Percentiles rank a stretch among this genome's conserved stretches.
Conservation (phyloP, 306 rosid species). For the Gillenia trifoliata region DNA sequence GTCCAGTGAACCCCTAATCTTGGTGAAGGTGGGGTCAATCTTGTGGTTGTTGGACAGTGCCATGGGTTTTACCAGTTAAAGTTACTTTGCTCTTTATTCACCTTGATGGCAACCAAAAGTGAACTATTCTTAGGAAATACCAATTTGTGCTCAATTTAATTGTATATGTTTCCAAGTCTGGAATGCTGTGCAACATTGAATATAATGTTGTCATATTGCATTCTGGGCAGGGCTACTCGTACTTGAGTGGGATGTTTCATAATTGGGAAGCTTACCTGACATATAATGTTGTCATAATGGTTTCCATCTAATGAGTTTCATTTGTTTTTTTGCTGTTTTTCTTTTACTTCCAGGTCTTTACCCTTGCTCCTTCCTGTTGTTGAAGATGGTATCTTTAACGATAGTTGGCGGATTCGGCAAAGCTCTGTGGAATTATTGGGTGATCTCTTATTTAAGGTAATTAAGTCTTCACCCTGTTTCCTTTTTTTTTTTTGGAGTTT, state of each 20-base stretch:
- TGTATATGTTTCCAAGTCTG: neutral
- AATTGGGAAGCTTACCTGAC: neutral
- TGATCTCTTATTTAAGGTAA: constrained; percentile 90
- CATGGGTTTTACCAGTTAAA: neutral
- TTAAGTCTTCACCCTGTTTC: constrained; percentile 15
- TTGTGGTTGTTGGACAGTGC: neutral
- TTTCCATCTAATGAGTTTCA: neutral
- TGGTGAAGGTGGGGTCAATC: neutral
- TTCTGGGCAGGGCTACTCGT: neutral
- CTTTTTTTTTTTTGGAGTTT: neutral
- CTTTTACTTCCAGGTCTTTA: constrained; percentile 53
- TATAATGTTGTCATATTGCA: constrained; percentile 7
- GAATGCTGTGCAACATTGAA: neutral
- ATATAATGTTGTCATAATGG: neutral
- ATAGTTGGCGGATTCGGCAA: constrained; percentile 95
- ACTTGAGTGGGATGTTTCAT: neutral
- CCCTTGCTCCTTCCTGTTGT: constrained; percentile 96
- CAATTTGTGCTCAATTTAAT: neutral
- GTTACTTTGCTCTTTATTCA: neutral
- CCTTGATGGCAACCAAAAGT: neutral
- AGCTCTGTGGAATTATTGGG: constrained; percentile 97
- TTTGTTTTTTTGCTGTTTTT: neutral
- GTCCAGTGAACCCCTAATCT: neutral
- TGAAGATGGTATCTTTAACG: constrained; percentile 96
- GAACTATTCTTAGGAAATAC: neutral